Conservation (phyloP, 306 rosid species). For the Hylodesmum podocarpum region DNA sequence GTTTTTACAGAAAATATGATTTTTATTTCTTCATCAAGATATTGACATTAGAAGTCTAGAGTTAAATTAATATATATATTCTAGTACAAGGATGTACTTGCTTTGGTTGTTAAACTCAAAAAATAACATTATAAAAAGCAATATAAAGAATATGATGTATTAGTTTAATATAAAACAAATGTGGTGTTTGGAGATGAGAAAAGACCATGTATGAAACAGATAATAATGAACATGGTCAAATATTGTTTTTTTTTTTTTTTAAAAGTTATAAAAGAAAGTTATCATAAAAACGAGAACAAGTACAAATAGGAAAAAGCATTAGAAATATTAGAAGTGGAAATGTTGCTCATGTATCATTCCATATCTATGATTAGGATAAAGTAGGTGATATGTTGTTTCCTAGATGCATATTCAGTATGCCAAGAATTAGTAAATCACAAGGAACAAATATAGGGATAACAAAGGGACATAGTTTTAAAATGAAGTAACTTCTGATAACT, state of each 20-base stretch:
- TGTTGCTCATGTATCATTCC: no score
- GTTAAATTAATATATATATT: neutral
- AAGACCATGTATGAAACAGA: neutral
- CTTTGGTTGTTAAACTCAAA: neutral
- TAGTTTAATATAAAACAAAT: neutral
- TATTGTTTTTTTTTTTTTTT: neutral
- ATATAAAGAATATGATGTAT: neutral
- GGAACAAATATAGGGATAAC: no score
- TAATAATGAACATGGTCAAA: constrained; percentile 4
- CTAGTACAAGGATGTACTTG: neutral
- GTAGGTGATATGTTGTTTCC: no score
- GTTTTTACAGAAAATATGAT: neutral
- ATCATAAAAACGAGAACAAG: neutral
- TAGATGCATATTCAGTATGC: no score
- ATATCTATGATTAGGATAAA: no score
- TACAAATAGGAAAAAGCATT: neutral
- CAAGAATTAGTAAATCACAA: no score
- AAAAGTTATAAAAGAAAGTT: neutral
- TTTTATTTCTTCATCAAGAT: neutral
- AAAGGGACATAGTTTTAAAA: no score
- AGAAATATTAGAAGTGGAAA: no score
- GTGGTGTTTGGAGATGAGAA: constrained; percentile 1
- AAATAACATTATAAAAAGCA: neutral
- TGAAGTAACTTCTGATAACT: no score
- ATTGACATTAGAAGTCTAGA: neutral